phyloP scores from a whole-genome alignment of 179 eudicot genomes.

The Camellia oleifera region DNA sequence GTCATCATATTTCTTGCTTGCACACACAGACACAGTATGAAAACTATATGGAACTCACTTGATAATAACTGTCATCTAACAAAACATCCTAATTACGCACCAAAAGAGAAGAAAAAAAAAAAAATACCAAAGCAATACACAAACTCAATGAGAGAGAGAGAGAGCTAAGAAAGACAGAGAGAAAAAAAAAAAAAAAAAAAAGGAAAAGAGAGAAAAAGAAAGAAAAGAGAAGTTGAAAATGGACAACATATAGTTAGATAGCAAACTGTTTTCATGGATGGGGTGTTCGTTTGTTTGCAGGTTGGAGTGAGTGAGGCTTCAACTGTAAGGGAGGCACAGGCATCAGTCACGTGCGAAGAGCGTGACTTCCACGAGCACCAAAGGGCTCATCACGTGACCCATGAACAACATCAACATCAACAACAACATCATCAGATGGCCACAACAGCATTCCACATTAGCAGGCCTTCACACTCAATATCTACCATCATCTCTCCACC shows the following conservation, averaged over 20 bases:
- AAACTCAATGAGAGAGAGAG: slow-evolving; percentile 17
- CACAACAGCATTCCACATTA: slow-evolving; percentile 61
- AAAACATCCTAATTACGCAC: slow-evolving; percentile 23
- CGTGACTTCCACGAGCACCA: slow-evolving; percentile 27
- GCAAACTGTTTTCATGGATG: slow-evolving; percentile 9
- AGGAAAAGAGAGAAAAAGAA: slow-evolving; percentile 1
- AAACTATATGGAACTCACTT: slow-evolving; percentile 26
- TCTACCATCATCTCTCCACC: slow-evolving; percentile 69
- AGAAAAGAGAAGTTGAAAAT: not conserved
- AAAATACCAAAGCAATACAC: slow-evolving; percentile 17
- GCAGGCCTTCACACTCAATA: slow-evolving; percentile 69
- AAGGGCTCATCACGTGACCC: slow-evolving; percentile 35
- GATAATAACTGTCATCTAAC: slow-evolving; percentile 28
- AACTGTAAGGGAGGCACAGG: slow-evolving; percentile 42
- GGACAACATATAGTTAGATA: slow-evolving; percentile 1
- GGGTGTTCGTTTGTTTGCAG: slow-evolving; percentile 25
- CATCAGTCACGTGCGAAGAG: slow-evolving; percentile 45
- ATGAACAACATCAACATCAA: slow-evolving; percentile 24
- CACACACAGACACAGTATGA: slow-evolving; percentile 22
- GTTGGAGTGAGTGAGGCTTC: slow-evolving; percentile 66
- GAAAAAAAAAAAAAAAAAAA: not conserved
- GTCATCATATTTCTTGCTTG: slow-evolving; percentile 18
- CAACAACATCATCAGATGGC: slow-evolving; percentile 36
- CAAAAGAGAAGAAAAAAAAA: slow-evolving; percentile 22
- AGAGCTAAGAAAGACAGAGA: slow-evolving; percentile 13